Percentiles rank a stretch among this genome's conserved stretches.
Evolutionary conservation across 2,329 filamentous ascomycete genomes (phyloP).

Genomic region (Alternaria metachromatica): DNA sequence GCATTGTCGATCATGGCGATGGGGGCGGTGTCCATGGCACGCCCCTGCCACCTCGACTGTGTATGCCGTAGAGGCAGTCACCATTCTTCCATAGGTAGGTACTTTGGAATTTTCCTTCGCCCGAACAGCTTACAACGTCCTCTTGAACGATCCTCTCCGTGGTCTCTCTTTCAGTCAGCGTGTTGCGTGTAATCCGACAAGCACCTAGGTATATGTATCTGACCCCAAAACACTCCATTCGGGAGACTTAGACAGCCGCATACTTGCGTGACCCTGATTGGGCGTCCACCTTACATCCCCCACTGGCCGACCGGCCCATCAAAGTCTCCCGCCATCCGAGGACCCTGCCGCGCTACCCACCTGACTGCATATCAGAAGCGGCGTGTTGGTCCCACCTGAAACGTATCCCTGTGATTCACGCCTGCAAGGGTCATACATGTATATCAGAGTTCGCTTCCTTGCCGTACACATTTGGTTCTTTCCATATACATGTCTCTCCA

Average conservation of each 20-base stretch:
- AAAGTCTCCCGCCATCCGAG: constrained; percentile 17
- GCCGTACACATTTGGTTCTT: background rate
- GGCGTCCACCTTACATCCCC: constrained; percentile 10
- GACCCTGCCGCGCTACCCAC: constrained; percentile 27
- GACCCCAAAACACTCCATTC: background rate
- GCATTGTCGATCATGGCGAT: constrained; percentile 15
- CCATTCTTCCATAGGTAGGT: background rate
- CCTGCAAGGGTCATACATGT: constrained; percentile 22
- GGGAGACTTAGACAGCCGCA: background rate
- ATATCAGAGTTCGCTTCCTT: constrained; percentile 17
- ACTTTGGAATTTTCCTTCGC: background rate
- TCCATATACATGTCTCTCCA: background rate
- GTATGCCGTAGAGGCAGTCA: background rate
- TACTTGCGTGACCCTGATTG: constrained; percentile 17
- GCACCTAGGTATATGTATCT: background rate
- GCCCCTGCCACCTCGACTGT: constrained; percentile 7
- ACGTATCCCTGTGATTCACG: constrained; percentile 15
- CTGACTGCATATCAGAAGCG: constrained; percentile 23
- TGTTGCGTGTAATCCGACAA: background rate
- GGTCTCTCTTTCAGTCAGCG: background rate
- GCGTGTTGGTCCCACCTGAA: constrained; percentile 24
- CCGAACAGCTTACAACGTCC: background rate
- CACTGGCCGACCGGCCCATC: constrained; percentile 7
- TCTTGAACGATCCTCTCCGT: background rate
- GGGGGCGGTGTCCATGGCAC: constrained; percentile 5